Percentiles rank a stretch among this genome's conserved stretches.
These are phyloP conservation scores for Lepidium sativum DNA, from an alignment of 345 rosid species.

Conservation along the genomic window DNA sequence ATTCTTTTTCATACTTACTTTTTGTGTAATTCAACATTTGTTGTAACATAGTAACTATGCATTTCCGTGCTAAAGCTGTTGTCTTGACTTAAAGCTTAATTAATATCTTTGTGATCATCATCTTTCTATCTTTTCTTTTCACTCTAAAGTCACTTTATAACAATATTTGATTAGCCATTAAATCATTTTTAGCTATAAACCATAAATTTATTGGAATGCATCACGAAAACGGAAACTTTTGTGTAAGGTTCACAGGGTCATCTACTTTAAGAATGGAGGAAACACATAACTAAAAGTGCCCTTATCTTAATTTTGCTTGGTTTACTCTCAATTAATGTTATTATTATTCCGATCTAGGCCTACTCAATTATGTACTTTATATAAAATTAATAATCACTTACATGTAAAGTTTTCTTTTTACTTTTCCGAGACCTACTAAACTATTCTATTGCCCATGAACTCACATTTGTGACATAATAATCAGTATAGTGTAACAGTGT, in stretches of 20 bases:
- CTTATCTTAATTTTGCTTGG: too few relatives aligned
- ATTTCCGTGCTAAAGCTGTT: background rate
- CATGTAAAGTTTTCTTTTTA: background rate
- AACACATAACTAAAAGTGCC: too few relatives aligned
- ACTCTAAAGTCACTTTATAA: background rate
- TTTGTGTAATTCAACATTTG: background rate
- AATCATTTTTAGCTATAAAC: background rate
- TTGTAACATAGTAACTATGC: background rate
- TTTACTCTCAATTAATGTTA: too few relatives aligned
- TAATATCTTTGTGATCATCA: background rate
- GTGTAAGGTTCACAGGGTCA: too few relatives aligned
- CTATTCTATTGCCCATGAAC: conserved; percentile 18
- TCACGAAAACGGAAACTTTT: too few relatives aligned
- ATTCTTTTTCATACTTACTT: background rate
- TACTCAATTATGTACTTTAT: background rate
- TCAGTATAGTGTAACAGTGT: conserved; percentile 8
- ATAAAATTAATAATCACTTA: background rate
- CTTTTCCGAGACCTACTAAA: conserved; percentile 15
- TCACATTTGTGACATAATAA: conserved; percentile 2
- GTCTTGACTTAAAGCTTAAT: background rate
- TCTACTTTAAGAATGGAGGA: too few relatives aligned
- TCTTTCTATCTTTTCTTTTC: background rate
- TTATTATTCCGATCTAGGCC: background rate
- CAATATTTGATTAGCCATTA: conserved; percentile 2
- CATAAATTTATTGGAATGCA: background rate